A percentile compares a stretch with the other conserved stretches of the same genome.
Evolutionary conservation across 768 basidiomycete genomes (phyloP).

Genomic region (Tulasnella sp.): DNA sequence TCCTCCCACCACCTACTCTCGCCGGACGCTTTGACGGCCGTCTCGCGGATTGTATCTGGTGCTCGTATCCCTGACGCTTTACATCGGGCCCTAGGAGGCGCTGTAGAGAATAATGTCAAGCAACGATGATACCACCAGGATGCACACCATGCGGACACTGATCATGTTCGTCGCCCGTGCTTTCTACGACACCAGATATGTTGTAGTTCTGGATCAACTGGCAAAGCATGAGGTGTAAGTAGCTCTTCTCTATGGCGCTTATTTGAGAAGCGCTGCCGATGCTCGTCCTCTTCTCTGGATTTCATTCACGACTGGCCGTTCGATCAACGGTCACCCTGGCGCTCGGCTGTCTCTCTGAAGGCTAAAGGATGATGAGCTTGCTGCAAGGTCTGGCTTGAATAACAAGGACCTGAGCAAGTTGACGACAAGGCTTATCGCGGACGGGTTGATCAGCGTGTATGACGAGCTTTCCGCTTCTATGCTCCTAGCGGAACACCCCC

Average conservation of each 20-base stretch:
- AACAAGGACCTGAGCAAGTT: conserved; percentile 84
- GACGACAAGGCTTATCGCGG: conserved; percentile 68
- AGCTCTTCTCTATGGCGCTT: conserved; percentile 20
- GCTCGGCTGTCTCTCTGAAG: conserved; percentile 33
- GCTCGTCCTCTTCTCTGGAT: not conserved
- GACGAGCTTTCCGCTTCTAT: conserved; percentile 23
- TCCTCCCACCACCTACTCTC: too few species aligned
- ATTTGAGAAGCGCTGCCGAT: conserved; percentile 19
- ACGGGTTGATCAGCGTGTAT: conserved; percentile 68
- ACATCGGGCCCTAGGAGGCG: too few species aligned
- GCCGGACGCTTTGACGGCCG: too few species aligned
- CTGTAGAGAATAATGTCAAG: too few species aligned
- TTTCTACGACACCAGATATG: conserved; percentile 89
- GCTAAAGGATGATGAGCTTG: conserved; percentile 87
- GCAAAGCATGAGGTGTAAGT: conserved; percentile 91
- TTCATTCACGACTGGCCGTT: not conserved
- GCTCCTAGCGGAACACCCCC: not conserved
- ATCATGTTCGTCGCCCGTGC: conserved; percentile 88
- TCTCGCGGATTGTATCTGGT: too few species aligned
- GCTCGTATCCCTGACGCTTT: too few species aligned
- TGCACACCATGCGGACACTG: conserved; percentile 55
- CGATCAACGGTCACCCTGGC: conserved; percentile 8
- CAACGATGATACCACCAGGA: conserved; percentile 61
- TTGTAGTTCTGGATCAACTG: conserved; percentile 89
- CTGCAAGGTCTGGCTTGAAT: conserved; percentile 80